Percentiles rank a stretch among this genome's conserved stretches.
phyloP scores from a whole-genome alignment of 1,284 basidiomycete species.

The Ganoderma resinaceum region DNA sequence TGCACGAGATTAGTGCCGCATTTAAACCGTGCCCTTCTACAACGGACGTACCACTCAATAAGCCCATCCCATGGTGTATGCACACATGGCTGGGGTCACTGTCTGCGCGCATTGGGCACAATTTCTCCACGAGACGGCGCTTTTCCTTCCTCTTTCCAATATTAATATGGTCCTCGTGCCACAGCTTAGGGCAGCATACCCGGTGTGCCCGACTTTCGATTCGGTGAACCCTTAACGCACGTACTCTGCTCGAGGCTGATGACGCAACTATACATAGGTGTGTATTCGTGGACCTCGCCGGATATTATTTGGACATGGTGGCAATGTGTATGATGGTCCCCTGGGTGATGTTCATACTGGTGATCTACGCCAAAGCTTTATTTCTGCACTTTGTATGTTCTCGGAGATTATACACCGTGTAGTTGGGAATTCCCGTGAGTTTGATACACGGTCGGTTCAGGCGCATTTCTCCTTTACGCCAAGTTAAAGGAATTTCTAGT shows the following conservation, averaged over 20 bases:
- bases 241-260: too few species aligned
- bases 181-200: constrained; percentile 15
- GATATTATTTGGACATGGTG: constrained; percentile 16
- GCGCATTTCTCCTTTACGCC: too few species aligned
- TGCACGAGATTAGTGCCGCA: not conserved
- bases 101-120: constrained; percentile 12
- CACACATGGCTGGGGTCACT: constrained; percentile 10
- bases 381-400: too few species aligned
- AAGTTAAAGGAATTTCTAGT: too few species aligned
- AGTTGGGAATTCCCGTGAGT: too few species aligned
- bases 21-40: not conserved
- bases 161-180: constrained; percentile 16
- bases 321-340: not conserved
- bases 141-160: constrained; percentile 16
- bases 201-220: constrained; percentile 14
- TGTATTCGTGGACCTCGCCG: constrained; percentile 17
- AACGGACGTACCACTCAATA: not conserved
- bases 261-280: not conserved
- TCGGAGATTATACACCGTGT: too few species aligned
- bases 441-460: too few species aligned
- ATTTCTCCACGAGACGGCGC: constrained; percentile 12
- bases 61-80: not conserved
- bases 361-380: not conserved
- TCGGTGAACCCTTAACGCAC: not conserved
- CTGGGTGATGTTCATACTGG: not conserved